Percentiles rank a stretch among this genome's conserved stretches.
phyloP scores from a whole-genome alignment of 139 green algal species.

The Chlorella sp. region DNA sequence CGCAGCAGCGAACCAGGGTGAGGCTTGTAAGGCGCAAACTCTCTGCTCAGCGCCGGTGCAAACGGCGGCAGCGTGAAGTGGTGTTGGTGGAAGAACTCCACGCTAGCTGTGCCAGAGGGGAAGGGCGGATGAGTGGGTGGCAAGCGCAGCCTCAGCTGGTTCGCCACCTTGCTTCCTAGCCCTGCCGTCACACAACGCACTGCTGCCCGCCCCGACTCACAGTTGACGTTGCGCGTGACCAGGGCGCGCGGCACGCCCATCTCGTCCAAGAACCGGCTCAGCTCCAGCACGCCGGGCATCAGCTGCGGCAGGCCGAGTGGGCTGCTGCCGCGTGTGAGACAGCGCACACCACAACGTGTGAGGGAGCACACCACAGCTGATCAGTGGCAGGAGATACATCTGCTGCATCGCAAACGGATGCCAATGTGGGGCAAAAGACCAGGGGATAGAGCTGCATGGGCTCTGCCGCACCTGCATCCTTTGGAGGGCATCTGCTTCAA shows the following conservation, averaged over 20 bases:
- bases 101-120: background rate
- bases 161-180: background rate
- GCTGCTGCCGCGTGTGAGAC: too few relatives aligned
- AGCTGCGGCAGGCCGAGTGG: slow-evolving; percentile 32
- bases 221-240: slow-evolving; percentile 73
- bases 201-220: background rate
- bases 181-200: background rate
- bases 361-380: too few relatives aligned
- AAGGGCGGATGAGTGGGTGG: background rate
- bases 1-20: slow-evolving; percentile 71
- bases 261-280: slow-evolving; percentile 66
- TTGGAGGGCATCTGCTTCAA: slow-evolving; percentile 60
- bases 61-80: slow-evolving; percentile 67
- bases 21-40: slow-evolving; percentile 67
- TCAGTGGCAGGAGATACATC: too few relatives aligned
- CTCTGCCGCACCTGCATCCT: slow-evolving; percentile 61
- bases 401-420: too few relatives aligned
- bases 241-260: slow-evolving; percentile 60
- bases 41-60: slow-evolving; percentile 69
- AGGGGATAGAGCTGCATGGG: too few relatives aligned
- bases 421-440: too few relatives aligned
- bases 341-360: too few relatives aligned
- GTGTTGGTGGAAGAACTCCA: slow-evolving; percentile 67
- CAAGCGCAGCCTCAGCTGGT: background rate
- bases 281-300: slow-evolving; percentile 77